Conservation (phyloP, 495 filamentous ascomycete species). For the Parathielavia appendiculata region DNA sequence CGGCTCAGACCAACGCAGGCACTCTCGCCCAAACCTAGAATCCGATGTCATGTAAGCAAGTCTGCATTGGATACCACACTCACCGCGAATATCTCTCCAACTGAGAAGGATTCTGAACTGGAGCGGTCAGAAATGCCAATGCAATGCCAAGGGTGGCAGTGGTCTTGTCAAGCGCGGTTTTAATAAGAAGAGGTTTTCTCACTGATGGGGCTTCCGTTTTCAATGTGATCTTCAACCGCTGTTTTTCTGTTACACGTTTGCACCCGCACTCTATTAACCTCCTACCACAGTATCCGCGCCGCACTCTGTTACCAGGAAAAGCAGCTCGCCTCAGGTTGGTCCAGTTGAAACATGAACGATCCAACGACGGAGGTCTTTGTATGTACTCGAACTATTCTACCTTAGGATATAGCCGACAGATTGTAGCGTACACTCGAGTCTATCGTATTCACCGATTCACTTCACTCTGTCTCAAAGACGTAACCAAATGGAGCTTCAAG, state of each 20-base stretch:
- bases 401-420: background rate
- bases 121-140: constrained; percentile 5
- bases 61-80: background rate
- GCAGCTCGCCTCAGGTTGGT: background rate
- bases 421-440: background rate
- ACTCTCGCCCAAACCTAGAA: background rate
- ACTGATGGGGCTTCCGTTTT: background rate
- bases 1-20: background rate
- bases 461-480: background rate
- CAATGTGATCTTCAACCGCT: background rate
- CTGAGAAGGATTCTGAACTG: background rate
- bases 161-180: background rate
- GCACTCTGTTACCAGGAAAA: background rate
- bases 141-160: constrained; percentile 22
- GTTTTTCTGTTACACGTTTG: background rate
- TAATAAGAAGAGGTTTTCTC: background rate
- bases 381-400: too few relatives aligned
- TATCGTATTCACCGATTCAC: background rate
- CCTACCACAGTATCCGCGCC: constrained; percentile 5
- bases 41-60: background rate
- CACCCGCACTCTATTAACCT: background rate
- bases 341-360: constrained; percentile 8
- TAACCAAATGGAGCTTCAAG: background rate
- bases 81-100: background rate
- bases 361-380: too few relatives aligned